These are phyloP conservation scores for Wolfiporia cocos DNA, from an alignment of 1,284 basidiomycete genomes.

Conservation along the genomic window DNA sequence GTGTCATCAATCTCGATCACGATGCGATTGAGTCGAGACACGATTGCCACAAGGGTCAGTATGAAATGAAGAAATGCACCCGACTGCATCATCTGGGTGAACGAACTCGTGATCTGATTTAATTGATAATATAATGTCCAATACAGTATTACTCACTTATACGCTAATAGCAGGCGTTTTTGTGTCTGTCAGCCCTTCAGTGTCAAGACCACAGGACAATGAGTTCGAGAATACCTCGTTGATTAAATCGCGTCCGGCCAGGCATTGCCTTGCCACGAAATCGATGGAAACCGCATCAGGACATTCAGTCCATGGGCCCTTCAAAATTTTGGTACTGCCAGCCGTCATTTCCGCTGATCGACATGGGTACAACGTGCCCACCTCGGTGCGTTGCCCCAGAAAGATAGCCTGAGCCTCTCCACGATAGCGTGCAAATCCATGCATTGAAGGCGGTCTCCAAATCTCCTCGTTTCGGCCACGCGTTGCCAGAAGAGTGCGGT, in stretches of 20 bases:
- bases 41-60: constrained; percentile 50
- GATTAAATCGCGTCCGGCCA: constrained; percentile 30
- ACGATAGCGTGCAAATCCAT: constrained; percentile 36
- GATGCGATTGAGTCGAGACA: no score
- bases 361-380: constrained; percentile 37
- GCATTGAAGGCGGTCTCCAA: constrained; percentile 42
- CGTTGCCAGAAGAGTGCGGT: constrained; percentile 66
- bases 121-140: no score
- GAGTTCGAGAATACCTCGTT: constrained; percentile 34
- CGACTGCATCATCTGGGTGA: constrained; percentile 57
- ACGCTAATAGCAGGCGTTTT: constrained; percentile 39
- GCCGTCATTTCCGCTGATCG: constrained; percentile 12
- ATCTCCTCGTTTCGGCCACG: constrained; percentile 52
- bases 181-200: constrained; percentile 36
- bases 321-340: constrained; percentile 41
- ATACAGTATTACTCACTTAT: constrained; percentile 44
- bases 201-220: background rate
- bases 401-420: constrained; percentile 46
- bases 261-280: constrained; percentile 30
- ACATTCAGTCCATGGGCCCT: constrained; percentile 54
- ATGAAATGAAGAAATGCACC: constrained; percentile 67
- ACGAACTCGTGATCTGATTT: no score
- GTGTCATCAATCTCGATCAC: constrained; percentile 44
- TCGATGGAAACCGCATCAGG: constrained; percentile 35
- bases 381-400: constrained; percentile 52